Conservation (phyloP, 2,329 filamentous ascomycete genomes). For the Neofusicoccum cordaticola region DNA sequence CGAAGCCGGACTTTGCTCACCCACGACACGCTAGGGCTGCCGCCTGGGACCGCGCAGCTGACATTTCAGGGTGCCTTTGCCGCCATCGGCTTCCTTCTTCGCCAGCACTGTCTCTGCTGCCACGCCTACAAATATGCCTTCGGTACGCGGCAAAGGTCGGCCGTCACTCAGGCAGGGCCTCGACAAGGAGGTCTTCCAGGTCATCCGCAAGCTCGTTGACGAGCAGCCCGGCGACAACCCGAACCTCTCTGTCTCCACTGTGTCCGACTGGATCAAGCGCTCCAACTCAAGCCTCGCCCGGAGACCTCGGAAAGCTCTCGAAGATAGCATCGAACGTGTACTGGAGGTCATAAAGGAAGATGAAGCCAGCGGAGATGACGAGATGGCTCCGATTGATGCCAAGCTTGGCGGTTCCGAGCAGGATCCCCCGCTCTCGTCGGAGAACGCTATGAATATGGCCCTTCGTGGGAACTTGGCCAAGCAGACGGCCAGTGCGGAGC, state of each 20-base stretch:
- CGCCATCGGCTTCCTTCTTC: too few relatives aligned
- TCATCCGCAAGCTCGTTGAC: slow-evolving; percentile 73
- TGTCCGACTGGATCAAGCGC: slow-evolving; percentile 77
- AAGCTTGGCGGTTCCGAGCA: slow-evolving; percentile 29
- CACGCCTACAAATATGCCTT: not conserved
- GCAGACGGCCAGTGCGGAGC: not conserved
- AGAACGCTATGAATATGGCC: slow-evolving; percentile 59
- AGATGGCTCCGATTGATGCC: slow-evolving; percentile 48
- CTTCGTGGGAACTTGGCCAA: slow-evolving; percentile 52
- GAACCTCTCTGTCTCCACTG: slow-evolving; percentile 56
- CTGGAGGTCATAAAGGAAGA: slow-evolving; percentile 69
- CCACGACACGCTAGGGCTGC: too few relatives aligned
- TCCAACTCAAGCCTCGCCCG: slow-evolving; percentile 87
- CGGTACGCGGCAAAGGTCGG: slow-evolving; percentile 18
- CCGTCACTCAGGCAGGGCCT: slow-evolving; percentile 37
- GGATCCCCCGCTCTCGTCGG: slow-evolving; percentile 21
- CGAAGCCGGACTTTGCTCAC: not conserved
- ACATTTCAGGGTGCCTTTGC: too few relatives aligned
- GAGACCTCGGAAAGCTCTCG: slow-evolving; percentile 74
- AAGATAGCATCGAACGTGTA: slow-evolving; percentile 82
- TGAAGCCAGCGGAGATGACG: slow-evolving; percentile 55
- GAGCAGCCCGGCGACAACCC: slow-evolving; percentile 50
- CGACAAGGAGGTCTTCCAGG: slow-evolving; percentile 64
- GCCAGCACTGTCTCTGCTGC: too few relatives aligned
- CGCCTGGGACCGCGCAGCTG: too few relatives aligned